Evolutionary conservation across 1,284 basidiomycete species (phyloP), one percentile per base, ranked within the genome.

Genomic region (Malassezia brasiliensis): DNA sequence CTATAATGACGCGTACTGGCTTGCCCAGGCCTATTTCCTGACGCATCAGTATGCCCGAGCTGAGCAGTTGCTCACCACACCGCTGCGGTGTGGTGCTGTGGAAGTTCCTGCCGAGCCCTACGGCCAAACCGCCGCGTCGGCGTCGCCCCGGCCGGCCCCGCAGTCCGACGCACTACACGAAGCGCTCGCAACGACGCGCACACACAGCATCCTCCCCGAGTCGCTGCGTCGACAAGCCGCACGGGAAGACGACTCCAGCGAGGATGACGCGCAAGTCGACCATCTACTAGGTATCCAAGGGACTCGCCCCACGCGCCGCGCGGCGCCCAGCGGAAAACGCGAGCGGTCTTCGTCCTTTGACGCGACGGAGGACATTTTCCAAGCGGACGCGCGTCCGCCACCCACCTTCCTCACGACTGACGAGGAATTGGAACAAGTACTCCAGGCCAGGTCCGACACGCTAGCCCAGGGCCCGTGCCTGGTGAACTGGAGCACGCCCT

Each of bases 1-100:
- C 1, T 53, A 51, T 48, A 73, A 69, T 75, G 94, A 99, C 76
- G 94, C 90, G 9, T 98, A 96, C 76, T 96, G 93, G 90, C 83
- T 99, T 15, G 93, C 94, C 0, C 93, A 98, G 75, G 88, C 88
- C 0, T 90, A 90, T 77, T 99, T 96, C 75, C 84, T 90, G 77
- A 90, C 87, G 5, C 86, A 91, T 64, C 88, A 96, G 63, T 98
- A 93, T 75, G 85, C 88, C 7, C 86, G 90, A 37, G 91, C 94
- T 1, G 90, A 96, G 75, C 83, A 87, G 46, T 80, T 99, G 17
- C 81, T 99, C 40, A 89, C 85, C 0, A 82, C 87, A 28, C 87
- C 89, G 0, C 87, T 90, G 71, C 62, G 63, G 2, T 60, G 49
- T 12, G 65, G 59, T n/a, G 55, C 62, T 0, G 47, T 53, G 9